Percentiles rank a stretch among this genome's conserved stretches.
phyloP scores from a whole-genome alignment of 371 early-diverging fungal genomes.

The Amoeboaphelidium protococcarum region DNA sequence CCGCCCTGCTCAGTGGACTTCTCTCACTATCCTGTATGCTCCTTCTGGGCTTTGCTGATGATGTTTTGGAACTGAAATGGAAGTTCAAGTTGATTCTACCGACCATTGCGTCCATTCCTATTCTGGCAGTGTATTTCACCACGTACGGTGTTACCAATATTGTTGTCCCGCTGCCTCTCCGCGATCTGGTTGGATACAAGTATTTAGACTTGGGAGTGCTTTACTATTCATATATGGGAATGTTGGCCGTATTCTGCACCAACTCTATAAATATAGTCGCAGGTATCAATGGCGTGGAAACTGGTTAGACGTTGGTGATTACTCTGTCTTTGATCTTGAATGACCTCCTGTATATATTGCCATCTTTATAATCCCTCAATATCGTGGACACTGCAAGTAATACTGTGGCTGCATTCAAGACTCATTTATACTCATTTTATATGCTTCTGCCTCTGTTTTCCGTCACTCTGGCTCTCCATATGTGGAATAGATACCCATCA shows the following conservation, averaged over 20 bases:
- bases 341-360: conserved; percentile 29
- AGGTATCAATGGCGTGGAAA: conserved; percentile 94
- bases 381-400: conserved; percentile 9
- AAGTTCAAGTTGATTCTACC: conserved; percentile 84
- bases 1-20: conserved; percentile 57
- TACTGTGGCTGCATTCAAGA: conserved; percentile 19
- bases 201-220: conserved; percentile 51
- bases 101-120: conserved; percentile 65
- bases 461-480: conserved; percentile 42
- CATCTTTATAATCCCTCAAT: conserved; percentile 10
- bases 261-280: conserved; percentile 95
- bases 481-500: conserved; percentile 71
- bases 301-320: conserved; percentile 70
- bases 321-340: conserved; percentile 53
- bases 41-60: conserved; percentile 90
- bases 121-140: conserved; percentile 76
- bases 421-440: conserved; percentile 54
- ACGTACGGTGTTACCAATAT: conserved; percentile 65
- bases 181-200: conserved; percentile 33
- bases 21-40: conserved; percentile 76
- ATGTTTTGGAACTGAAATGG: conserved; percentile 87
- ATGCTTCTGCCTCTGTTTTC: conserved; percentile 74
- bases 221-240: conserved; percentile 75
- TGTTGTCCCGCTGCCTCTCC: conserved; percentile 51
- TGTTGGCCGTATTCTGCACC: conserved; percentile 75